Base-by-base conservation (phyloP, 768 basidiomycete genomes). In the Trametes villosa region DNA sequence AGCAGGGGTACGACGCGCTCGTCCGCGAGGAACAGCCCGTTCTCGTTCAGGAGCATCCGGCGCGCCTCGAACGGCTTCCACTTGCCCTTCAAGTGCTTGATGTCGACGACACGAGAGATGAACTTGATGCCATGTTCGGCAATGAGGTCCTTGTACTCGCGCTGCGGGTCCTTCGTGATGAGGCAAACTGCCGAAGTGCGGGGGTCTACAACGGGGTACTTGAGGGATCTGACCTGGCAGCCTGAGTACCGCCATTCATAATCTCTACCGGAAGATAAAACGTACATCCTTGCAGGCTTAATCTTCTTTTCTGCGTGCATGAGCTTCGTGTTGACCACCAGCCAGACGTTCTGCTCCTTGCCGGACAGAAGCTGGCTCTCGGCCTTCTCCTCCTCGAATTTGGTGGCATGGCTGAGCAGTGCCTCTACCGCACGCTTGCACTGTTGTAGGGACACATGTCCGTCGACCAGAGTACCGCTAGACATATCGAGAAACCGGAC, bases 131-230 rank as follows among this genome's bases (percentile, higher is more conserved):
- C 82, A 45, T 91, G 79, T 49, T 77, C 75, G 47, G 86, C 87
- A 9, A 99, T 79, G 12, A 97, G 87, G 71, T 96, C 93, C 74
- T 99, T 99, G 82, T 98, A 99, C 71, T 94, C 83, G 45, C 96
- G 81, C 68, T 98, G 96, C 1, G 96, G 96, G 72, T 96, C 93
- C 76, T 98, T 98, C 51, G 91, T 91, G 74, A 99, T 89, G 51
- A 99, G 80, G 74, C 96, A 98, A 51, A 99, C 81, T 11, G 89
- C 75, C 7, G 86, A 86, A 15, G 83, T 86, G 51, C 91, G 86
- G 13, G 90, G 96, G 79, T 92, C 95, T 69, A 92, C 85, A 62
- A 93, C 75, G 31, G 91, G 91, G 71, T 97, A 83, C 38, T 83
- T 85, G 45, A 99, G 81, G 6, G 90, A 87, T 59, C 94, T 88